Percentiles rank a stretch among this genome's conserved stretches.
These are phyloP conservation scores for Aspergillus aculeatus DNA, from an alignment of 2,329 filamentous ascomycete genomes.

Conservation along the genomic window DNA sequence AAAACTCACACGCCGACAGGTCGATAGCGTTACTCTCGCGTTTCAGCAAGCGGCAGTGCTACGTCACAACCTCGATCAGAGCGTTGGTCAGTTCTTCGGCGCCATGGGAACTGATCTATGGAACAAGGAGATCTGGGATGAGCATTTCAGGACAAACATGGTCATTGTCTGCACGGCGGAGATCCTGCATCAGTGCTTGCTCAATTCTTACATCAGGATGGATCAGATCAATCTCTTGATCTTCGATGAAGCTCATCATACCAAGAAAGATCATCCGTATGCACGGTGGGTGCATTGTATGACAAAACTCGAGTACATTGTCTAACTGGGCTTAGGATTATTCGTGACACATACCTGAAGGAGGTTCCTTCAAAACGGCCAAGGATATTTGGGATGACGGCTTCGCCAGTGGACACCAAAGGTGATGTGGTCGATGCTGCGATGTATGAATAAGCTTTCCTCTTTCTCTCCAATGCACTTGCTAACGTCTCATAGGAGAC, in stretches of 20 bases:
- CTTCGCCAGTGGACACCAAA: conserved; percentile 86
- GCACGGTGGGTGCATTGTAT: conserved; percentile 52
- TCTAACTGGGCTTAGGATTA: conserved; percentile 55
- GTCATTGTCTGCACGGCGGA: conserved; percentile 91
- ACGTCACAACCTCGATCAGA: conserved; percentile 73
- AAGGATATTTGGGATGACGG: conserved; percentile 92
- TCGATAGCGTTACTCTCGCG: conserved; percentile 84
- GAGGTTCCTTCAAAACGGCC: conserved; percentile 56
- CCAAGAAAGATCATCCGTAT: conserved; percentile 91
- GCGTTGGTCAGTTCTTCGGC: conserved; percentile 73
- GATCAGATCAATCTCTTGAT: conserved; percentile 82
- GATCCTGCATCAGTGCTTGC: conserved; percentile 74
- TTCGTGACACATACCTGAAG: conserved; percentile 77
- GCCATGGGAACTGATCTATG: conserved; percentile 62
- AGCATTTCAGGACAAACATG: conserved; percentile 65
- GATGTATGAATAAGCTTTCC: conserved; percentile 31
- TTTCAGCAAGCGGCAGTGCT: conserved; percentile 86
- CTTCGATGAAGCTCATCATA: conserved; percentile 95
- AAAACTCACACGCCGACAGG: conserved; percentile 43
- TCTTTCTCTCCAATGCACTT: background rate
- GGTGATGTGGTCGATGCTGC: conserved; percentile 70
- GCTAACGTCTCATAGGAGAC: conserved; percentile 47
- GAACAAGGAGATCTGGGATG: conserved; percentile 60
- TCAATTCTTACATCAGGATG: conserved; percentile 77
- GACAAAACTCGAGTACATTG: conserved; percentile 8